phyloP scores from a whole-genome alignment of 805 yeast species.

The Candida insectalens region DNA sequence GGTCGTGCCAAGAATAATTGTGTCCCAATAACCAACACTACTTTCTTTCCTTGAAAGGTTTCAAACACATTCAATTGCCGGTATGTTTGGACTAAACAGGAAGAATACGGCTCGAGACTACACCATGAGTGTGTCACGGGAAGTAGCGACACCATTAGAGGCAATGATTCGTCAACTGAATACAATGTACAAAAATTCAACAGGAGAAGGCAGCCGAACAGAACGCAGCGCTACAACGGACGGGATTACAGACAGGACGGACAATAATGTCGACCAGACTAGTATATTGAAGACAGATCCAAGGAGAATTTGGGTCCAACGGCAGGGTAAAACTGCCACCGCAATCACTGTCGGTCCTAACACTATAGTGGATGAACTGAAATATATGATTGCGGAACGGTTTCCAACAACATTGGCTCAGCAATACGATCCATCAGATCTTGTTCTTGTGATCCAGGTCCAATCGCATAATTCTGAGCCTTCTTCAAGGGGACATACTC shows the following conservation, averaged over 20 bases:
- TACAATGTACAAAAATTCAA: no score
- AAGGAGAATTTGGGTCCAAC: slow-evolving; percentile 47
- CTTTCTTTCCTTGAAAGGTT: no score
- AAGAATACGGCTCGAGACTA: no score
- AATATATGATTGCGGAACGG: slow-evolving; percentile 49
- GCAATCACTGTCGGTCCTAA: slow-evolving; percentile 49
- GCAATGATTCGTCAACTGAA: no score
- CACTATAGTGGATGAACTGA: slow-evolving; percentile 78
- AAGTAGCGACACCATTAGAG: no score
- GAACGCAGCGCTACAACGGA: neutral
- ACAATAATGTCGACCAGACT: no score
- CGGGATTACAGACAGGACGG: neutral
- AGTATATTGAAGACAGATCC: no score
- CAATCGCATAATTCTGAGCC: neutral
- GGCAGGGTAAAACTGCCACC: slow-evolving; percentile 51
- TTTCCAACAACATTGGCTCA: slow-evolving; percentile 60
- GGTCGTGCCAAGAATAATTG: no score
- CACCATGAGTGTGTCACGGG: no score
- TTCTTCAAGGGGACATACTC: neutral
- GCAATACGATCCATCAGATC: slow-evolving; percentile 60
- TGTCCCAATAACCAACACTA: no score
- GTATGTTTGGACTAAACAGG: no score
- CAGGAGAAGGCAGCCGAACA: slow-evolving; percentile 2
- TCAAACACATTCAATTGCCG: no score
- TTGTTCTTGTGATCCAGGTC: neutral